phyloP scores from a whole-genome alignment of 805 yeast species.

The Candida namnaoensis region DNA sequence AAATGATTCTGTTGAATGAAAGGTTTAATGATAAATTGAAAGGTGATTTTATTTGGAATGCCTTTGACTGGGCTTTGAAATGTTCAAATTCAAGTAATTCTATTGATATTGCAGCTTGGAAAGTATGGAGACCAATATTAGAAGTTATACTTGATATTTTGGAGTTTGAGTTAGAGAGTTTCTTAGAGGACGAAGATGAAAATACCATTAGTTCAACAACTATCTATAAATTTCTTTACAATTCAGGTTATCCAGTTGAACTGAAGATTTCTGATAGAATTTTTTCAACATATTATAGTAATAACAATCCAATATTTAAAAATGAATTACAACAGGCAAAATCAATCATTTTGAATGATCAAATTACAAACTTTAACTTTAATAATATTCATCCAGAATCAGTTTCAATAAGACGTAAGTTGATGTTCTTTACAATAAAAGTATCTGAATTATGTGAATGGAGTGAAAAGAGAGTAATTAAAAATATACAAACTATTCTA shows the following conservation, averaged over 20 bases:
- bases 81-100: constrained; percentile 13
- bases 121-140: constrained; percentile 14
- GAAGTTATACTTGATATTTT: constrained; percentile 10
- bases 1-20: constrained; percentile 14
- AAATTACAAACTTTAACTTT: background rate
- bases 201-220: background rate
- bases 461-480: background rate
- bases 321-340: constrained; percentile 11
- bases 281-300: constrained; percentile 1
- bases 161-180: constrained; percentile 5
- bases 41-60: constrained; percentile 16
- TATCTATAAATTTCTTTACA: constrained; percentile 4
- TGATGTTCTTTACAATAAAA: background rate
- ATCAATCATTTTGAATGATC: constrained; percentile 4
- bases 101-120: constrained; percentile 7
- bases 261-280: constrained; percentile 6
- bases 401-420: background rate
- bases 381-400: background rate
- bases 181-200: background rate
- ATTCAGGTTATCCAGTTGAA: constrained; percentile 4
- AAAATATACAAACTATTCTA: background rate
- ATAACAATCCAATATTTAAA: constrained; percentile 5
- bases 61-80: constrained; percentile 20
- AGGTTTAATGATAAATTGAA: constrained; percentile 16
- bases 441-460: background rate